Base-by-base conservation (phyloP, 345 rosid species). In the Gossypium stocksii region DNA sequence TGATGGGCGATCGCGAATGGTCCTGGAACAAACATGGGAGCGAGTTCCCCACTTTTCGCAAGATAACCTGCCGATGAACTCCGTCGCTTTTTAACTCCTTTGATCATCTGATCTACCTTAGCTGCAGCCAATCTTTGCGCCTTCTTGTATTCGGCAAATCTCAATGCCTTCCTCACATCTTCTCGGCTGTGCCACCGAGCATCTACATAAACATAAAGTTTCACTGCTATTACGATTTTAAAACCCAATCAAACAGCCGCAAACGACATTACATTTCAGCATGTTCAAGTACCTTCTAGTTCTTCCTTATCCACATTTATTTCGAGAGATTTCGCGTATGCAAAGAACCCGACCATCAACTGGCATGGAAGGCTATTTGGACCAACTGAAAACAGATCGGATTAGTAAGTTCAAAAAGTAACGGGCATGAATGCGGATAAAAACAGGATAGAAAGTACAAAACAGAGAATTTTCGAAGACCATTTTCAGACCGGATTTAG, bases 1-100 rank as follows among this genome's bases (percentile, higher is more conserved):
- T 89, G 98, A 79, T 94, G 96, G 20, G 98, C 97, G 7, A 94
- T 91, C 12, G 98, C 98, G 20, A 81, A 92, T 25, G 98, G 98
- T 23, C 98, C 98, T 0, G 98, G 98, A 74, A 94, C 72, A 77
- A 94, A 89, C 97, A 94, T 89, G 3, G 91, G 82, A 74, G 98
- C 88, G 4, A 91, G 91, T 80, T 94, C 96, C 53, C 97, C 93
- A 41, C 98, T 91, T 80, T 94, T 97, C 0, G 90, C 81, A 49
- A 84, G 88, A 74, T 89, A 88, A 80, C 91, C 90, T 1, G 92
- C 83, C 27, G 97, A 80, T 62, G 86, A 82, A 70, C 82, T 86
- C 69, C 86, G 91, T 69, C 85, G 87, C 84, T 78, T 89, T 81
- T 91, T 90, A 7, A 94, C 93, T 23, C 97, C 98, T 81, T 83